Conservation (phyloP, 2,329 filamentous ascomycete species). For the Cytospora leucostoma region DNA sequence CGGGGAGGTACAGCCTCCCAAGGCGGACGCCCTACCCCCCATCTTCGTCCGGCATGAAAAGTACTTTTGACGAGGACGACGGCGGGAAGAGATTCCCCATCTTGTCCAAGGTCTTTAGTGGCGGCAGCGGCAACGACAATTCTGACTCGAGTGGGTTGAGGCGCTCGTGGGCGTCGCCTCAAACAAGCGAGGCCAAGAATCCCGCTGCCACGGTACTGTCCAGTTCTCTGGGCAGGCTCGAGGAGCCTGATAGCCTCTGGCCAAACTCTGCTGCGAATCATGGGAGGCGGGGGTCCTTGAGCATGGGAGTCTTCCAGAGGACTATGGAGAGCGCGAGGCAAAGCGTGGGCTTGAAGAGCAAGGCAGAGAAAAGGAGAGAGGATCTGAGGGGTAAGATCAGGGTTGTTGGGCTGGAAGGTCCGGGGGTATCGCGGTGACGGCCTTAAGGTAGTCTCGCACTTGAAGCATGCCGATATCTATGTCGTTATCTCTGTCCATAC, state of each 20-base stretch:
- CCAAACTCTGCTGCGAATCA: not conserved
- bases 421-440: not conserved
- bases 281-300: not conserved
- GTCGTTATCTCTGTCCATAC: not conserved
- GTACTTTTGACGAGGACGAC: constrained; percentile 20
- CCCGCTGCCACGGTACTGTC: not conserved
- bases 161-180: constrained; percentile 1
- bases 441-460: not conserved
- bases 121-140: not conserved
- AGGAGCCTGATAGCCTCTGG: constrained; percentile 3
- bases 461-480: not conserved
- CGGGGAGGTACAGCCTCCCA: not conserved
- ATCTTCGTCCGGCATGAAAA: not conserved
- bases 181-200: not conserved
- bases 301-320: constrained; percentile 21
- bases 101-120: constrained; percentile 17
- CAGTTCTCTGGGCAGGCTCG: not conserved
- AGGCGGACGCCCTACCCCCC: constrained; percentile 23
- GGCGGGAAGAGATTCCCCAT: constrained; percentile 17
- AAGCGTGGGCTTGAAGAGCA: constrained; percentile 14
- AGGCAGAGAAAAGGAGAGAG: constrained; percentile 18
- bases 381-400: constrained; percentile 19
- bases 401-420: constrained; percentile 4
- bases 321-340: constrained; percentile 22
- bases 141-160: constrained; percentile 5